Conservation (phyloP, 2,329 filamentous ascomycete species). For the Colletotrichum sp. region DNA sequence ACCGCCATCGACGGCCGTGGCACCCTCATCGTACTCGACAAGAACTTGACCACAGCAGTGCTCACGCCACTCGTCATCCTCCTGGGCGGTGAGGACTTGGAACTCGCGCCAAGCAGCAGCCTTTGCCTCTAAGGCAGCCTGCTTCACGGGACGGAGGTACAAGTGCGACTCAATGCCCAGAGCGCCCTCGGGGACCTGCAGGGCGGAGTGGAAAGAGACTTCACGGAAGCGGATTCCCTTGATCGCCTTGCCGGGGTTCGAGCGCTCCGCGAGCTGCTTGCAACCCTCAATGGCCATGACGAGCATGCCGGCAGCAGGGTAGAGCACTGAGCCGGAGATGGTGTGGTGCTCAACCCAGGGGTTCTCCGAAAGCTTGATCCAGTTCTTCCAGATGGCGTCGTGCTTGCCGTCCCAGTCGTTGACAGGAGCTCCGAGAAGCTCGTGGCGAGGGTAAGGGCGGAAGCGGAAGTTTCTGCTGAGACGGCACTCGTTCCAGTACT, state of each 20-base stretch:
- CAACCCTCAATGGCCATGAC: neutral
- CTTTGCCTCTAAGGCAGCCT: neutral
- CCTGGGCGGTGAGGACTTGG: neutral
- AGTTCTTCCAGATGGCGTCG: slow-evolving; percentile 24
- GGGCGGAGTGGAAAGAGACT: neutral
- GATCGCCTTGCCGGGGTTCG: neutral
- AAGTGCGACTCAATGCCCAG: neutral
- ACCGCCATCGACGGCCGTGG: neutral
- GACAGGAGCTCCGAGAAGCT: slow-evolving; percentile 14
- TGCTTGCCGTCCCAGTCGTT: slow-evolving; percentile 23
- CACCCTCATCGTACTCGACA: neutral
- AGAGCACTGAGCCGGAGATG: slow-evolving; percentile 31
- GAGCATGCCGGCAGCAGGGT: slow-evolving; percentile 27
- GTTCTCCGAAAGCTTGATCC: slow-evolving; percentile 26
- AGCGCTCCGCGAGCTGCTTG: neutral
- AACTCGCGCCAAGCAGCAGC: neutral
- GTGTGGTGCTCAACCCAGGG: slow-evolving; percentile 37
- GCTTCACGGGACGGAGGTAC: neutral
- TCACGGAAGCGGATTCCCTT: slow-evolving; percentile 8
- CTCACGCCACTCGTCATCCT: neutral
- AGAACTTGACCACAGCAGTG: neutral
- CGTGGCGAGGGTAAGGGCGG: slow-evolving; percentile 9
- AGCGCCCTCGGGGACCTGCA: neutral
- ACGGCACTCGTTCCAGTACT: slow-evolving; percentile 9
- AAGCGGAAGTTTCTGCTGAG: slow-evolving; percentile 12